Conservation (phyloP, 1,284 basidiomycete species). For the Polyporus tsugae region DNA sequence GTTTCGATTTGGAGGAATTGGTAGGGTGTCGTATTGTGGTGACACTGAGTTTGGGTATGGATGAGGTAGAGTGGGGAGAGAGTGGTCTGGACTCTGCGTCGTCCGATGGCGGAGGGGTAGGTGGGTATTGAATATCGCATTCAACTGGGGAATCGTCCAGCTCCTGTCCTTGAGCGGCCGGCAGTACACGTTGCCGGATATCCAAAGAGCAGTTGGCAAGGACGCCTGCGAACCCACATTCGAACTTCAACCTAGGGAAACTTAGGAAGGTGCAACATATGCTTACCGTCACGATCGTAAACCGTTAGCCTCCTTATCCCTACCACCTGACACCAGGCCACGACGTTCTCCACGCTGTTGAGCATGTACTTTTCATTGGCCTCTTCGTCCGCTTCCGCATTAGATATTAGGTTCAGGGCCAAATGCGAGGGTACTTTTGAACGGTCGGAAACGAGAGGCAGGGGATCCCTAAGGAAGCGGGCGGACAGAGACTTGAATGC, state of each 20-base stretch:
- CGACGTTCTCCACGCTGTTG: conserved; percentile 59
- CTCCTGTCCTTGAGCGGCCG: conserved; percentile 37
- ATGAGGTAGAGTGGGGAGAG: conserved; percentile 53
- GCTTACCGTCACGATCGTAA: conserved; percentile 75
- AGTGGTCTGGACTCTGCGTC: conserved; percentile 66
- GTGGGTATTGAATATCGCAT: conserved; percentile 62
- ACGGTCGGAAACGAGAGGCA: conserved; percentile 56
- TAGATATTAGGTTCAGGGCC: conserved; percentile 63
- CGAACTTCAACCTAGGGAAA: background rate
- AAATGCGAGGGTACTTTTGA: conserved; percentile 69
- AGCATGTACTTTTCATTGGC: conserved; percentile 53
- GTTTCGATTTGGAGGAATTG: conserved; percentile 28
- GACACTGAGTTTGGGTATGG: conserved; percentile 44
- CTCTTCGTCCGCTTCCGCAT: conserved; percentile 43
- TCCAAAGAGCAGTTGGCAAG: conserved; percentile 52
- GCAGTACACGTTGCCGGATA: conserved; percentile 48
- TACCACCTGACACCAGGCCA: conserved; percentile 63
- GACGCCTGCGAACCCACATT: conserved; percentile 48
- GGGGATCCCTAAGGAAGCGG: conserved; percentile 49
- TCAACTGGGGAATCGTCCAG: conserved; percentile 59
- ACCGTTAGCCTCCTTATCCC: conserved; percentile 70
- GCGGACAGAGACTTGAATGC: conserved; percentile 51
- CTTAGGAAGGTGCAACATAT: too few species aligned
- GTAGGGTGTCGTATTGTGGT: conserved; percentile 47
- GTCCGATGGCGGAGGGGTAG: conserved; percentile 78